phyloP scores from a whole-genome alignment of 1,284 basidiomycete species.

The Veloboletus limbatus region DNA sequence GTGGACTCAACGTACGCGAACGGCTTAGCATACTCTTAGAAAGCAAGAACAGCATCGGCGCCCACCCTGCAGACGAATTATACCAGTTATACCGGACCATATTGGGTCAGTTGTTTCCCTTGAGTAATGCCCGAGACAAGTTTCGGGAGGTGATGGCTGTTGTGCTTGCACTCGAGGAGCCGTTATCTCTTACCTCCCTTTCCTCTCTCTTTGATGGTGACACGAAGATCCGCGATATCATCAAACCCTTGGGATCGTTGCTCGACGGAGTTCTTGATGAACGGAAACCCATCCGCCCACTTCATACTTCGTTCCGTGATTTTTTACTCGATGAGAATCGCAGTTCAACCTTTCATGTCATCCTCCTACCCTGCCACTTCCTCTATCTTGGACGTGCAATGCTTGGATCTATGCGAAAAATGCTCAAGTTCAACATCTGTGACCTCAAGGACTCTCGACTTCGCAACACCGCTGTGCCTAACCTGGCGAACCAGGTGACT shows the following conservation, averaged over 20 bases:
- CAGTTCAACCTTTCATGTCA: constrained; percentile 13
- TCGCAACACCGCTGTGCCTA: constrained; percentile 6
- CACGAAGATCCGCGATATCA: background rate
- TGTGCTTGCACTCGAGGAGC: background rate
- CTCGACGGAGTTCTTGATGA: background rate
- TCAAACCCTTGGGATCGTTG: constrained; percentile 13
- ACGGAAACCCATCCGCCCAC: background rate
- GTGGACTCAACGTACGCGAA: background rate
- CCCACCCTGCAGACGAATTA: background rate
- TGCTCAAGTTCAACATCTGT: constrained; percentile 23
- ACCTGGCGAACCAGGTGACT: constrained; percentile 1
- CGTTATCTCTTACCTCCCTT: background rate
- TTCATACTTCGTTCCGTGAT: constrained; percentile 1
- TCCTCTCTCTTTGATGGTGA: background rate
- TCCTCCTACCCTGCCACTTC: constrained; percentile 11
- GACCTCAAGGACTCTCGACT: constrained; percentile 20
- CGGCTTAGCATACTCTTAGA: background rate
- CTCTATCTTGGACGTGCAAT: constrained; percentile 15
- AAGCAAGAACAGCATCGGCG: background rate
- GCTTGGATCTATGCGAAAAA: constrained; percentile 13
- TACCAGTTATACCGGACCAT: constrained; percentile 1
- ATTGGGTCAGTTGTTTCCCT: background rate
- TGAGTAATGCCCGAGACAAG: background rate
- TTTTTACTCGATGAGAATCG: background rate
- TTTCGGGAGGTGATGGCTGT: background rate